A percentile compares a stretch with the other conserved stretches of the same genome.
Evolutionary conservation across 2,329 filamentous ascomycete genomes (phyloP).

Genomic region (Stagonosporopsis rhizophila): DNA sequence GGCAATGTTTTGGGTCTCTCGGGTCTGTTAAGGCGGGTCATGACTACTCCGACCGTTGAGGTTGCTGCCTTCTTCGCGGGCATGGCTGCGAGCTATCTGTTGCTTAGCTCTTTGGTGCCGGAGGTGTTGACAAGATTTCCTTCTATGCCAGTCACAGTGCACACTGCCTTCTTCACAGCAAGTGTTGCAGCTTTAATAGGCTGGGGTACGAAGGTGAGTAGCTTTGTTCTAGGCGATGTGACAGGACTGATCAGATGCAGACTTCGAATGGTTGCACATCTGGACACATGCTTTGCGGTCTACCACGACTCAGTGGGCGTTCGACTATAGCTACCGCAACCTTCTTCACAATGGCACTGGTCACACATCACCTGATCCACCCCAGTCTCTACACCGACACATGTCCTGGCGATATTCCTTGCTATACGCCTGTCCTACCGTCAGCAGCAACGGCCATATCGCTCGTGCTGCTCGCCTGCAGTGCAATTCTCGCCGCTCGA

Average conservation of each 20-base stretch:
- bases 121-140: slow-evolving; percentile 49
- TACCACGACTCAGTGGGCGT: slow-evolving; percentile 58
- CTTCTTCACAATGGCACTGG: slow-evolving; percentile 44
- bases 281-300: slow-evolving; percentile 63
- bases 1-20: slow-evolving; percentile 60
- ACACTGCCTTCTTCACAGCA: slow-evolving; percentile 48
- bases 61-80: slow-evolving; percentile 56
- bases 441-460: slow-evolving; percentile 37
- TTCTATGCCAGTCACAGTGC: background rate
- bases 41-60: slow-evolving; percentile 51
- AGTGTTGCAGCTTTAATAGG: slow-evolving; percentile 56
- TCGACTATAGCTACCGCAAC: slow-evolving; percentile 55
- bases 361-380: slow-evolving; percentile 50
- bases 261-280: slow-evolving; percentile 59
- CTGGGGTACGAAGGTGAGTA: slow-evolving; percentile 60
- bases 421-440: slow-evolving; percentile 57
- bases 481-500: slow-evolving; percentile 36
- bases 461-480: slow-evolving; percentile 44
- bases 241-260: slow-evolving; percentile 25
- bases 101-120: slow-evolving; percentile 53
- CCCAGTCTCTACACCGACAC: slow-evolving; percentile 49
- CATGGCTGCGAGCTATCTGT: slow-evolving; percentile 54
- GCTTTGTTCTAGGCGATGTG: background rate
- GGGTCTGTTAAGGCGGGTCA: slow-evolving; percentile 53
- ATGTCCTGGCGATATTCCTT: slow-evolving; percentile 51